Evolutionary conservation across 1,139 yeast genomes (phyloP), one percentile per base, ranked within the genome.

Genomic region (Candida freyschussii): DNA sequence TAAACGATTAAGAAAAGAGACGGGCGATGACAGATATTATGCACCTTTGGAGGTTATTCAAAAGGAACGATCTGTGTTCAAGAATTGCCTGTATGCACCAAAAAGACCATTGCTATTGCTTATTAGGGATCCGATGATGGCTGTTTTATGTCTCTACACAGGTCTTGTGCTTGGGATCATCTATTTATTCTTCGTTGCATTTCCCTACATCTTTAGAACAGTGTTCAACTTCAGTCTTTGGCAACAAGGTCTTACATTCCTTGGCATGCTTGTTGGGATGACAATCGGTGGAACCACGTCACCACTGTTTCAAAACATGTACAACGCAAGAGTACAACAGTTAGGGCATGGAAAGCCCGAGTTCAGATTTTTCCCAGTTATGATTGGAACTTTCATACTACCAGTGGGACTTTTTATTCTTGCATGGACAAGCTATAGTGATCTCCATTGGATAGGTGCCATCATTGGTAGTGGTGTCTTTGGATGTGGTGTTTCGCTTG

Each of bases 391-490:
- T 1, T 50, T 57, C 23, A 25, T 52, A 9, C 62, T 81, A 53
- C 93, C 95, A 1, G 62, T 71, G 11, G 83, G 91, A 0, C 63
- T 83, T 27, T 79, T 84, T 60, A 71, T 86, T 56, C 71, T 83
- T 50, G 93, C 84, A 4, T 84, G 94, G 91, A 75, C 91, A 0
- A 65, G 72, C 16, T 65, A 67, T 44, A 49, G 61, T 0, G 41
- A 61, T n/a, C 61, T 80, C 9, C 89, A 77, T 52, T 85, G 93
- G 93, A 71, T 82, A 38, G 83, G 72, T 2, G 84, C 94, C 0
- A 62, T 78, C 20, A 60, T 80, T 16, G 82, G 91, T 0, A 74
- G 83, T 22, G 61, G 66, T 5, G 65, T 85, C 14, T 72, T 80
- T 42, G 75, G 80, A 5, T 65, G 72, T 43, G 75, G 77, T 4